These are phyloP conservation scores for Penicillium atrosanguineum DNA, from an alignment of 495 filamentous ascomycete species.

Conservation along the genomic window DNA sequence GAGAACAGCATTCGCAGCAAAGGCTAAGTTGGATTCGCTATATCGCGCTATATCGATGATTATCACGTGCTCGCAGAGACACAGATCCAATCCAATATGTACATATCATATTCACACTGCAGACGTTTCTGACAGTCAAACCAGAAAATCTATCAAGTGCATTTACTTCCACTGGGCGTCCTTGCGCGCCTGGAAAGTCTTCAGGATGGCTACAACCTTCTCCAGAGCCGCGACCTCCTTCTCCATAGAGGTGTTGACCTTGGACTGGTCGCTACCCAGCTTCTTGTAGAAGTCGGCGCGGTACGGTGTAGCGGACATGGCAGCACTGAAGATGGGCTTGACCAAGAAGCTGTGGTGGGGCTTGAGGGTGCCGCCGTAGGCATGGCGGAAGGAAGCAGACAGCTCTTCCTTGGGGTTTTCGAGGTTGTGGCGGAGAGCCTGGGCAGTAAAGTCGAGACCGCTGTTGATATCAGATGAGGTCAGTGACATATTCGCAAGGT, in stretches of 20 bases:
- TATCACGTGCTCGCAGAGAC: constrained; percentile 15
- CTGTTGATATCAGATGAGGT: constrained; percentile 41
- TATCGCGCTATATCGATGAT: neutral
- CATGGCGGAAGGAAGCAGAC: constrained; percentile 75
- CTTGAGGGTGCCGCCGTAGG: constrained; percentile 84
- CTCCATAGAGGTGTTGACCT: constrained; percentile 59
- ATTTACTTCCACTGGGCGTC: constrained; percentile 65
- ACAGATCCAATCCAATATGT: constrained; percentile 32
- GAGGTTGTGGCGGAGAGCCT: constrained; percentile 77
- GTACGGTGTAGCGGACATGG: constrained; percentile 91
- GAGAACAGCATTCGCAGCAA: neutral
- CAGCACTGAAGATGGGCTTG: constrained; percentile 85
- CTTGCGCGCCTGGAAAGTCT: constrained; percentile 65
- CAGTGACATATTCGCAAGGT: neutral
- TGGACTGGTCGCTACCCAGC: constrained; percentile 61
- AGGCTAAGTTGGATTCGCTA: neutral
- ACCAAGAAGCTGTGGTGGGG: constrained; percentile 83
- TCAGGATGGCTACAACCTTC: constrained; percentile 69
- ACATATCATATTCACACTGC: constrained; percentile 22
- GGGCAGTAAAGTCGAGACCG: constrained; percentile 86
- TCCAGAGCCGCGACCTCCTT: constrained; percentile 74
- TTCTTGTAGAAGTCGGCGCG: constrained; percentile 86
- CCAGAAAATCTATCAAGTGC: neutral
- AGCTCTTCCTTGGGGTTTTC: constrained; percentile 68
- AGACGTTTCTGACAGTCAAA: constrained; percentile 6